Conservation (phyloP, 176 grass and related monocot genomes). For the Microstegium vimineum region DNA sequence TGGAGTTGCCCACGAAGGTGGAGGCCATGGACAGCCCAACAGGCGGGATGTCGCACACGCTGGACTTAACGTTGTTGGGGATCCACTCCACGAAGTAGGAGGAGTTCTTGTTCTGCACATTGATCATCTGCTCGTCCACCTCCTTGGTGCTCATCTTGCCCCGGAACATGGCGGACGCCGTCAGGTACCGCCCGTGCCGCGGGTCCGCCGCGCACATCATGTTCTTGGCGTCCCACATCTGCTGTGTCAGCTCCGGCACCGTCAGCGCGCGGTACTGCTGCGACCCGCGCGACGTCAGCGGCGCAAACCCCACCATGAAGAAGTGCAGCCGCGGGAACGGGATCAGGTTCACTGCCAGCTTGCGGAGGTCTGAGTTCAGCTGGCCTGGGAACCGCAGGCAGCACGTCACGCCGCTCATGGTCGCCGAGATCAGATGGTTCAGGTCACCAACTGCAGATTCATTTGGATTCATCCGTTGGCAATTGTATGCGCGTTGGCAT, state of each 20-base stretch:
- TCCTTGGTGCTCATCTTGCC: constrained; percentile 78
- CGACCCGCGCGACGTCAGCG: constrained; percentile 66
- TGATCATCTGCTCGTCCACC: constrained; percentile 81
- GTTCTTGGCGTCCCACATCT: constrained; percentile 98
- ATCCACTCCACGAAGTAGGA: constrained; percentile 85
- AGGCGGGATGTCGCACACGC: constrained; percentile 70
- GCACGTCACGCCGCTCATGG: constrained; percentile 90
- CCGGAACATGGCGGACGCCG: constrained; percentile 74
- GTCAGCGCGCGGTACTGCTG: constrained; percentile 82
- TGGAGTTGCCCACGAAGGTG: constrained; percentile 84
- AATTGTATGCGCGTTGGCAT: too few species aligned
- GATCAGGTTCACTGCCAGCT: constrained; percentile 79
- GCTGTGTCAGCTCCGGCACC: constrained; percentile 84
- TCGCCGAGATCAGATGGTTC: constrained; percentile 86
- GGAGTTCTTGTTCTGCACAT: constrained; percentile 75
- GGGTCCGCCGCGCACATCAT: constrained; percentile 97
- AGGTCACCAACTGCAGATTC: constrained; percentile 54
- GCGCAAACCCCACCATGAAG: constrained; percentile 86
- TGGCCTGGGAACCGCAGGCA: constrained; percentile 86
- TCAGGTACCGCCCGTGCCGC: constrained; percentile 73
- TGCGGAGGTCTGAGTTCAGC: constrained; percentile 85
- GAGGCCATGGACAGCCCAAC: constrained; percentile 56
- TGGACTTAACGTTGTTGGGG: constrained; percentile 79
- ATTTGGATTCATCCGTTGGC: background rate
- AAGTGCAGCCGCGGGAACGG: constrained; percentile 80